phyloP scores from a whole-genome alignment of 306 rosid genomes.

The Vigna unguiculata region DNA sequence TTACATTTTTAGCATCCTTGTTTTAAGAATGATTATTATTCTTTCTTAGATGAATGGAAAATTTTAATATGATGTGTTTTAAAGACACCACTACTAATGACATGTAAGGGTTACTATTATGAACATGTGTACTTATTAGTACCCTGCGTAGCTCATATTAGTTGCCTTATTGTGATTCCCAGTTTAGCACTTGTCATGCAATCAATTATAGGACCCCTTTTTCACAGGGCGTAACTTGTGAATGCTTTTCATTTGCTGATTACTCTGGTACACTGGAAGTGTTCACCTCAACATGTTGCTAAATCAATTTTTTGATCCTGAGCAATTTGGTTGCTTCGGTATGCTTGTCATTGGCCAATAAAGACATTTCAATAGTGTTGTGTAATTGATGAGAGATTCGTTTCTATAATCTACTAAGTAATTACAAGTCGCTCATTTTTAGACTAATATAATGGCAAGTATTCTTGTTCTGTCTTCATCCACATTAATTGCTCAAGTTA shows the following conservation, averaged over 20 bases:
- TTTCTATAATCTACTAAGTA: conserved; percentile 14
- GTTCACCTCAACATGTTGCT: conserved; percentile 27
- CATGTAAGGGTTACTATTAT: conserved; percentile 1
- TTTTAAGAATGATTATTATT: conserved; percentile 28
- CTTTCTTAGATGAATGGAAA: conserved; percentile 31
- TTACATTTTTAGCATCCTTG: conserved; percentile 11
- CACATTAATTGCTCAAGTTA: too few species aligned
- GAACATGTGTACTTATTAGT: neutral
- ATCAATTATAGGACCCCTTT: neutral
- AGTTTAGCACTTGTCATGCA: neutral
- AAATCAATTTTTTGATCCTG: conserved; percentile 29
- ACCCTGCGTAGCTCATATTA: neutral
- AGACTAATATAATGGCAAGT: too few species aligned
- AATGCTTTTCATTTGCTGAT: conserved; percentile 37
- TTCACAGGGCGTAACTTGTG: conserved; percentile 1
- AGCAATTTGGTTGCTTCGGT: conserved; percentile 16
- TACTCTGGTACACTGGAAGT: conserved; percentile 29
- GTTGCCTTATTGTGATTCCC: conserved; percentile 1
- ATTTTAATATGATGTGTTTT: conserved; percentile 13
- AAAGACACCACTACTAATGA: neutral
- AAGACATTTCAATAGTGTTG: conserved; percentile 6
- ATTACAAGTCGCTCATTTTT: neutral
- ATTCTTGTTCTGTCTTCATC: too few species aligned
- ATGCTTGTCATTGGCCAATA: conserved; percentile 12
- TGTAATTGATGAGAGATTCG: conserved; percentile 12